Evolutionary conservation across 352 stramenopile species (phyloP).

Genomic region (Phytopythium mirpurense): DNA sequence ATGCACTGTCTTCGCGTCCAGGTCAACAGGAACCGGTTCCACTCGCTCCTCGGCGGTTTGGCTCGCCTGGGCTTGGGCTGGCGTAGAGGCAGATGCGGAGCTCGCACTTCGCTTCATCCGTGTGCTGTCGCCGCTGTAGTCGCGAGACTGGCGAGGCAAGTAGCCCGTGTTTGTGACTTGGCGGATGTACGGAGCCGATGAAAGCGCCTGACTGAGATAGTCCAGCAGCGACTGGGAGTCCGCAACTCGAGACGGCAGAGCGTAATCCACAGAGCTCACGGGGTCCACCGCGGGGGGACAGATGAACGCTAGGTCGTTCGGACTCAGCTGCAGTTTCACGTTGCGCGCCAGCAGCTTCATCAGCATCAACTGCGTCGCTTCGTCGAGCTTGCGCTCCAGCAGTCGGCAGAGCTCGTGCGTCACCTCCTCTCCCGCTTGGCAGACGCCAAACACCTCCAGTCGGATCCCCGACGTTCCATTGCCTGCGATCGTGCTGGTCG

Average conservation of each 20-base stretch:
- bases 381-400: slow-evolving; percentile 83
- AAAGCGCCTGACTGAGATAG: slow-evolving; percentile 62
- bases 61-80: not conserved
- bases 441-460: slow-evolving; percentile 83
- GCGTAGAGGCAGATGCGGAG: not conserved
- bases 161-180: slow-evolving; percentile 27
- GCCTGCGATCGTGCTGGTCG: slow-evolving; percentile 6
- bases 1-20: slow-evolving; percentile 9
- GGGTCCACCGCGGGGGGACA: slow-evolving; percentile 44
- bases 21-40: not conserved
- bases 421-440: slow-evolving; percentile 72
- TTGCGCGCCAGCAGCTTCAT: slow-evolving; percentile 86
- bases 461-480: slow-evolving; percentile 40
- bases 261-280: slow-evolving; percentile 34
- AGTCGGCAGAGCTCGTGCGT: slow-evolving; percentile 77
- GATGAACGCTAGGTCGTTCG: slow-evolving; percentile 70
- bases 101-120: slow-evolving; percentile 3
- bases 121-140: not conserved
- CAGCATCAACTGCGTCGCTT: slow-evolving; percentile 78
- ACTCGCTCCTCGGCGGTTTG: not conserved
- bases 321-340: slow-evolving; percentile 78
- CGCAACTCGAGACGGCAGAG: slow-evolving; percentile 33
- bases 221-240: slow-evolving; percentile 34
- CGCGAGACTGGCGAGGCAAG: slow-evolving; percentile 13
- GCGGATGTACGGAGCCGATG: slow-evolving; percentile 47